Base-by-base conservation (phyloP, 83 land plant species). In the Thuja plicata region DNA sequence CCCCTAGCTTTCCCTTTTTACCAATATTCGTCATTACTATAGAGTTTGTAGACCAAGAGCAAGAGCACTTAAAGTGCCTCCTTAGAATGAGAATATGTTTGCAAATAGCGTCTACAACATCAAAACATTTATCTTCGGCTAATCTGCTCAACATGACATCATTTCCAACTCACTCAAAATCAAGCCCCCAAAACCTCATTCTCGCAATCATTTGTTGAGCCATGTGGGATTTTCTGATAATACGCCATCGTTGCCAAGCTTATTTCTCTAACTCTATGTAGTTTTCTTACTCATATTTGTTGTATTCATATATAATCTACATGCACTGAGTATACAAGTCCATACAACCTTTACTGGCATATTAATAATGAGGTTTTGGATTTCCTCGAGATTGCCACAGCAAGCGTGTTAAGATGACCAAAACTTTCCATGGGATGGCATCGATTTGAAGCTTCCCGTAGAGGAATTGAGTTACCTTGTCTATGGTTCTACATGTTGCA, bases 121-220 rank as follows among this genome's bases (percentile, higher is more conserved):
- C 92, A 71, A 90, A 92, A 34, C 38, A 66, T 15, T 73, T 57
- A 76, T 89, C 89, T 83, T 95, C 95, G 3, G 93, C 91, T n/a
- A 95, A 87, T 13, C 94, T 73, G 87, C 92, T 92, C 89, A 95
- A 90, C 30, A 95, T 84, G 35, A 91, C 96, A 74, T 95, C 89
- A 84, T 91, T 92, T 6, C 88, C 78, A 88, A 91, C 87, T 5
- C 21, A 0, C 74, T 93, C 90, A 87, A 93, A 91, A 77, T 93
- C 94, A 0, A 92, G 27, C 8, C 96, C 96, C 35, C 88, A 89
- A 84, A 92, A 90, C 71, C 93, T 90, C 96, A 95, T 95, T 86
- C 87, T 87, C 17, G 85, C 91, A 32, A 93, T 86, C 84, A 92
- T 48, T 48, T 91, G 89, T 30, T 93, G 90, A 12, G 96, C 96